Evolutionary conservation across 2,329 filamentous ascomycete genomes (phyloP), one percentile per base, ranked within the genome.

Genomic region (Thyridium curvatum): DNA sequence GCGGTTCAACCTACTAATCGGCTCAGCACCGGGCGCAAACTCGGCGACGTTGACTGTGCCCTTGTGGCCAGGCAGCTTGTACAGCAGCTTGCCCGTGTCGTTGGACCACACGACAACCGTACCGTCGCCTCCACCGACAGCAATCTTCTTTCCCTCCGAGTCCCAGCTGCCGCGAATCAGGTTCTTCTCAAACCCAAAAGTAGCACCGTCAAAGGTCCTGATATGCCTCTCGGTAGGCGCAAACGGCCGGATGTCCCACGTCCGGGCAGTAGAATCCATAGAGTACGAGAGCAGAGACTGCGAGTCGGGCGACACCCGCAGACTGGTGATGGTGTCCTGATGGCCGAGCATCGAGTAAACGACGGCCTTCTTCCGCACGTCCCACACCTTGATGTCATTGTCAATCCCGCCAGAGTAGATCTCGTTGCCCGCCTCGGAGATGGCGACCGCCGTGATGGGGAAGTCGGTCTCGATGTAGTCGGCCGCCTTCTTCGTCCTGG

Each of bases 331-430:
- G 1, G 91, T 97, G 57, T 98, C 93, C 38, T 80, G 84, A 59
- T 98, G 93, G 0, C 93, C 93, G 12, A 85, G 64, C 72, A 98
- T 82, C 2, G 84, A 84, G 62, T 97, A 96, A 6, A 88, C 80
- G 3, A 94, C 77, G 7, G 84, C 77, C 62, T 94, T 89, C 69
- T 95, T 97, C 49, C 93, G 81, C 55, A 97, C 66, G 62, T 98
- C 93, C 91, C 93, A 98, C 15, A 94, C 90, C 52, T 90, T 88
- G 59, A 98, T 94, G 52, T 94, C 89, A 56, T 97, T 96, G 65
- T 97, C 93, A 50, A 98, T 96, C 16, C 90, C 86, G 34, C 91
- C 91, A 7, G 86, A 85, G 61, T 93, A 98, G 18, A 98, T 79
- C 65, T 97, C 93, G 58, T 95, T 95, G 14, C 93, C 93, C 2